phyloP scores from a whole-genome alignment of 1,139 yeast genomes.

The Scheffersomyces lignicola region DNA sequence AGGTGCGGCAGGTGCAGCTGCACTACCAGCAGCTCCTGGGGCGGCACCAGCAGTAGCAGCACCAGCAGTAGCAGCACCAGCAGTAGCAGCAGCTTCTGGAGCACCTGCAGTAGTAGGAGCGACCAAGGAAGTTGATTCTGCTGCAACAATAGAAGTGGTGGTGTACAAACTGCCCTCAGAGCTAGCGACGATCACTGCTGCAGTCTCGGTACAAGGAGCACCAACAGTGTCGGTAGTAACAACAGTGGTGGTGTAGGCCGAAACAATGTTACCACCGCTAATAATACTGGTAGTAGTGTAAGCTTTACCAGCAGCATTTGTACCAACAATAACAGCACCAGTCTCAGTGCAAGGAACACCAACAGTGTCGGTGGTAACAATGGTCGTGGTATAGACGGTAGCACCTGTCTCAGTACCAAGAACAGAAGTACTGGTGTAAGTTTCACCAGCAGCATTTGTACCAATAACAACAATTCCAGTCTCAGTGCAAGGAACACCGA shows the following conservation, averaged over 20 bases:
- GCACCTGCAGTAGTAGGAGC: neutral
- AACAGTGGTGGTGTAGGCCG: neutral
- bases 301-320: neutral
- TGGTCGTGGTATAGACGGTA: neutral
- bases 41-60: neutral
- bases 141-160: neutral
- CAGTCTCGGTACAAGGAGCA: constrained; percentile 1
- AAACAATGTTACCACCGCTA: constrained; percentile 1
- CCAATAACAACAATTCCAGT: neutral
- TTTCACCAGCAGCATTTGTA: constrained; percentile 4
- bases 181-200: neutral
- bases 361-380: constrained; percentile 2
- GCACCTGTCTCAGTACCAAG: neutral
- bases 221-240: constrained; percentile 1
- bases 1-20: neutral
- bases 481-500: constrained; percentile 3
- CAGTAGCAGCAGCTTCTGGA: neutral
- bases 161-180: neutral
- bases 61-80: neutral
- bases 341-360: neutral
- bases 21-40: neutral
- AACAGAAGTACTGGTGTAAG: neutral
- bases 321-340: constrained; percentile 3
- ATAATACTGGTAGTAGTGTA: constrained; percentile 2
- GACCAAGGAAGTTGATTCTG: neutral